These are phyloP conservation scores for Microthyrium microscopicum DNA, from an alignment of 2,329 filamentous ascomycete species.

Conservation along the genomic window DNA sequence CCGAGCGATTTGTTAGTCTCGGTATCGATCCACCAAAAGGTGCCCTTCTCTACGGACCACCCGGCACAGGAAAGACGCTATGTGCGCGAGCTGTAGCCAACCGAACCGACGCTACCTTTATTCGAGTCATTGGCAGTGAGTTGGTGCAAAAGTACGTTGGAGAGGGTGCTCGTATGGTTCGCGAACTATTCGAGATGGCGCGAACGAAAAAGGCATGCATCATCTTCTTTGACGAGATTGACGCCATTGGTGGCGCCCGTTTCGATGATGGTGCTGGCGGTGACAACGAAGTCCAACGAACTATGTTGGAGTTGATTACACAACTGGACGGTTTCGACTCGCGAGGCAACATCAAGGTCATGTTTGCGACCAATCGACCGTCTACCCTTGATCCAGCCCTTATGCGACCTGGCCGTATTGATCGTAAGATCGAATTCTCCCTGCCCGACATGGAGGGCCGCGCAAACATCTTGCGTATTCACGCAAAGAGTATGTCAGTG, in stretches of 20 bases:
- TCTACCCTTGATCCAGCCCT: slow-evolving; percentile 92
- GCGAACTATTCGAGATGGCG: slow-evolving; percentile 98
- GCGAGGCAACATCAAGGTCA: slow-evolving; percentile 96
- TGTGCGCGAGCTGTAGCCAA: slow-evolving; percentile 96
- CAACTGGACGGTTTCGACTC: slow-evolving; percentile 94
- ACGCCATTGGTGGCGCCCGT: slow-evolving; percentile 86
- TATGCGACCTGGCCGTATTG: slow-evolving; percentile 93
- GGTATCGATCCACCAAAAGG: slow-evolving; percentile 98
- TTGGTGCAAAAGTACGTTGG: slow-evolving; percentile 98
- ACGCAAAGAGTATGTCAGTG: slow-evolving; percentile 99
- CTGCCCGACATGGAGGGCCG: slow-evolving; percentile 92
- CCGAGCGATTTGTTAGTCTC: slow-evolving; percentile 94
- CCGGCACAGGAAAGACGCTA: slow-evolving; percentile 96
- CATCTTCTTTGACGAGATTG: slow-evolving; percentile 98
- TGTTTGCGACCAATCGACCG: slow-evolving; percentile 96
- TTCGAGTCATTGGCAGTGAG: slow-evolving; percentile 94
- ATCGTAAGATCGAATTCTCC: slow-evolving; percentile 97
- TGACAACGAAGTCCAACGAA: slow-evolving; percentile 94
- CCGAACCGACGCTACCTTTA: slow-evolving; percentile 95
- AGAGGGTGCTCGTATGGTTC: slow-evolving; percentile 94
- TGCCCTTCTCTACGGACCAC: slow-evolving; percentile 87
- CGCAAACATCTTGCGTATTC: slow-evolving; percentile 93
- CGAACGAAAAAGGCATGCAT: slow-evolving; percentile 99
- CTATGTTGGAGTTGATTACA: slow-evolving; percentile 95
- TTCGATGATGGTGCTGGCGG: slow-evolving; percentile 94